Percentiles rank a stretch among this genome's conserved stretches.
Conservation (phyloP, 257 asterid species). For the Lycium ferocissimum region DNA sequence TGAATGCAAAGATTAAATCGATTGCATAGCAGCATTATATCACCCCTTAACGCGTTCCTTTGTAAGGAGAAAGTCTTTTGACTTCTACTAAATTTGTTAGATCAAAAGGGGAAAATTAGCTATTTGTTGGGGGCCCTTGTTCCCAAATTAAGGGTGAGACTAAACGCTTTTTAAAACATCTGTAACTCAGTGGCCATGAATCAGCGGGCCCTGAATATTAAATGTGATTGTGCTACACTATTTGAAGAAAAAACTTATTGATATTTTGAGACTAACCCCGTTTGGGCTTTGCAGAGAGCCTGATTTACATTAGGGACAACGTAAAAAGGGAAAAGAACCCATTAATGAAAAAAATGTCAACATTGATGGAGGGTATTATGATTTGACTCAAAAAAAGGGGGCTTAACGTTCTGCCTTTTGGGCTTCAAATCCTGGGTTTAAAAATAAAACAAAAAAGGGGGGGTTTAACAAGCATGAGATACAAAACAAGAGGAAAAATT, state of each 20-base stretch:
- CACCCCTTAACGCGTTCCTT: too few relatives aligned
- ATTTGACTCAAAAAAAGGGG: background rate
- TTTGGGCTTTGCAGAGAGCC: background rate
- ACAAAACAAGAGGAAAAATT: background rate
- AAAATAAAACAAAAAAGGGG: background rate
- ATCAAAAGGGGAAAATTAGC: background rate
- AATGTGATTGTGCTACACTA: background rate
- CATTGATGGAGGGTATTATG: background rate
- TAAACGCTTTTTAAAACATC: background rate
- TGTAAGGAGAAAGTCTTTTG: background rate
- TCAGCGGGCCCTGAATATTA: too few relatives aligned
- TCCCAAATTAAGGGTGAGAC: background rate
- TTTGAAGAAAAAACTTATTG: background rate
- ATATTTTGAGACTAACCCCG: background rate
- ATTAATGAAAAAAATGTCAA: background rate
- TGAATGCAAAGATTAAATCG: constrained; percentile 82
- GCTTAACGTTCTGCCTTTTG: background rate
- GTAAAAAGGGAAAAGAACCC: background rate
- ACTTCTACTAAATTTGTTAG: background rate
- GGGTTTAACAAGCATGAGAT: background rate
- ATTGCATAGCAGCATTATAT: constrained; percentile 76
- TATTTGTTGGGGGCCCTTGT: too few relatives aligned
- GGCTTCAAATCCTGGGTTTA: background rate
- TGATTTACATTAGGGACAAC: background rate
- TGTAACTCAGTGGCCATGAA: background rate